Base-by-base conservation (phyloP, 495 filamentous ascomycete genomes). In the Penicillium turbatum region DNA sequence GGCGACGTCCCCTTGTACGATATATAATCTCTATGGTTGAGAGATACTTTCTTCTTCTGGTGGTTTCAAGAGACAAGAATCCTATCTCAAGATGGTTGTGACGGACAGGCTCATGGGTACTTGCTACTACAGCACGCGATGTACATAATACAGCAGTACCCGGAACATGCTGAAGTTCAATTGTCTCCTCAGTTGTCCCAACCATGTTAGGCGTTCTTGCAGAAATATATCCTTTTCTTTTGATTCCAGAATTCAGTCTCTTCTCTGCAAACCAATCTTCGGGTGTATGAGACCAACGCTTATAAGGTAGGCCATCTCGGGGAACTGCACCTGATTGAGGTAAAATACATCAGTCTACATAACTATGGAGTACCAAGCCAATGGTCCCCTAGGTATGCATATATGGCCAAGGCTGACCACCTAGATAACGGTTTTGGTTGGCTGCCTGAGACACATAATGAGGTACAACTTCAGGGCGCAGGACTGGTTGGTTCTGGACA, bases 1-100 rank as follows among this genome's bases (percentile, higher is more conserved):
- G 64, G 58, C 47, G 56, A 58, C 52, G 43, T 31, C 51, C 54
- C 35, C 48, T 57, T 74, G 71, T 74, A 74, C 70, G 65, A 72
- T 73, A 73, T 24, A 24, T 53, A 36, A 55, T 55, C 40, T 56
- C 51, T 51, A 51, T 53, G 55, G 13, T n/a, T 32, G 31, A 51
- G 49, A 43, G 49, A 43, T 49, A 37, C 29, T 31, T 45, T 48
- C 39, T n/a, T n/a, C 55, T 48, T 54, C 34, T 24, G 57, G 64
- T 49, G 48, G 45, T 62, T 48, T 46, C 53, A 45, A 47, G 38
- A 34, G 44, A 31, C 32, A 51, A 27, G 30, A 32, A 16, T 27
- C 21, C 30, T 29, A 30, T 34, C 24, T 8, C 36, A 27, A 17
- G 3, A 51, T 43, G 42, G 35, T 32, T 53, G 13, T 12, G 9